Evolutionary conservation across 192 early-diverging fungal genomes (phyloP).

Genomic region (Coemansia umbellata): DNA sequence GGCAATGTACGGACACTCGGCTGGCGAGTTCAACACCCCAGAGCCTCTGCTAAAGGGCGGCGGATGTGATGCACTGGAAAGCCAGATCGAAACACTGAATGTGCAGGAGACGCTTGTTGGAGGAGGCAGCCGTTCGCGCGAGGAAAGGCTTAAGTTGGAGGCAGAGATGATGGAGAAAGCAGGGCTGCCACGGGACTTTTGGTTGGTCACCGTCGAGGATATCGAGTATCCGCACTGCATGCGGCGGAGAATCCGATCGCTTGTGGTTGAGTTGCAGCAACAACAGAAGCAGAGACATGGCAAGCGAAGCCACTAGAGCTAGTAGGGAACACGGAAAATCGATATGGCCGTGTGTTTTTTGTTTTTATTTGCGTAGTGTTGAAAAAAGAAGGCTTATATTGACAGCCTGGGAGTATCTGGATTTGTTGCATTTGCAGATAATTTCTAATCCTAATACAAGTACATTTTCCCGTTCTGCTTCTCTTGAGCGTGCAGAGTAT

Average conservation of each 20-base stretch:
- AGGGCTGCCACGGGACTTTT: slow-evolving; percentile 44
- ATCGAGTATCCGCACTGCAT: slow-evolving; percentile 51
- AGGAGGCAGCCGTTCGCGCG: slow-evolving; percentile 12
- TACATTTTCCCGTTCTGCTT: no score
- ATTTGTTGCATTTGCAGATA: no score
- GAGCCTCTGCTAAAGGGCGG: slow-evolving; percentile 34
- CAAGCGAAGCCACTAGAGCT: background rate
- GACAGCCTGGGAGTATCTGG: no score
- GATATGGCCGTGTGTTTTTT: no score
- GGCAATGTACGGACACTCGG: slow-evolving; percentile 1
- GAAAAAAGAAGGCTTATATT: no score
- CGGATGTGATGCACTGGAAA: slow-evolving; percentile 1
- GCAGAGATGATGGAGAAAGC: slow-evolving; percentile 41
- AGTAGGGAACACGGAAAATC: background rate
- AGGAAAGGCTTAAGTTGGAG: slow-evolving; percentile 33
- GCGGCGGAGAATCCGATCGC: slow-evolving; percentile 37
- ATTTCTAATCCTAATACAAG: no score
- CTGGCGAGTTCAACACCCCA: slow-evolving; percentile 3
- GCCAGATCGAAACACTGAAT: slow-evolving; percentile 3
- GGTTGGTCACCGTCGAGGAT: slow-evolving; percentile 50
- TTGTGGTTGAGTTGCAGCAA: slow-evolving; percentile 34
- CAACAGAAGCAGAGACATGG: slow-evolving; percentile 10
- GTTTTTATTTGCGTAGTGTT: no score
- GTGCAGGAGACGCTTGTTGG: slow-evolving; percentile 1
- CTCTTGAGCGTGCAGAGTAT: no score